These are phyloP conservation scores for Cyclocybe cylindracea DNA, from an alignment of 768 basidiomycete species.

Conservation along the genomic window DNA sequence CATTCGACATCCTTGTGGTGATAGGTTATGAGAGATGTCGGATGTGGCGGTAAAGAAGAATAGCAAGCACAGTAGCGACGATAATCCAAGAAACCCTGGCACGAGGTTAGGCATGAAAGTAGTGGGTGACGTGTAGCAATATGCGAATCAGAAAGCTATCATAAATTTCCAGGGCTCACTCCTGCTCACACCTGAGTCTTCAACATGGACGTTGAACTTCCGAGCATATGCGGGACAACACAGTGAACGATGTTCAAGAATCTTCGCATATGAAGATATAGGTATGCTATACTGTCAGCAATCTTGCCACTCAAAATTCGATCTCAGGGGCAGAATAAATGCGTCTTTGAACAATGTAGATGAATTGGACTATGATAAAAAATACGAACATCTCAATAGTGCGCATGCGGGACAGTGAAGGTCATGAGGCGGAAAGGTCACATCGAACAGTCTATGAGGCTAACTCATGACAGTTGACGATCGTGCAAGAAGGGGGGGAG, in stretches of 20 bases:
- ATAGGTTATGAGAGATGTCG: conserved; percentile 52
- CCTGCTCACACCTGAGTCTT: no score
- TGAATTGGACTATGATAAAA: conserved; percentile 13
- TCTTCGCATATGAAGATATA: conserved; percentile 3
- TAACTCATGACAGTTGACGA: conserved; percentile 6
- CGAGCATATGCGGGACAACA: not conserved
- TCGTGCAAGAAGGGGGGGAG: conserved; percentile 8
- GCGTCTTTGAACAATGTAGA: conserved; percentile 10
- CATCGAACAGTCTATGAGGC: conserved; percentile 2
- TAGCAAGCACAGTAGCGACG: conserved; percentile 32
- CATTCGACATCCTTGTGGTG: conserved; percentile 94
- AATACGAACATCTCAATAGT: conserved; percentile 12
- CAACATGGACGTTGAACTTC: no score
- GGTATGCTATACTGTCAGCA: not conserved
- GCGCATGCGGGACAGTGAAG: conserved; percentile 13
- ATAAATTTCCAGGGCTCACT: no score
- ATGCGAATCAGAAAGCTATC: no score
- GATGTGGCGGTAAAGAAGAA: conserved; percentile 44
- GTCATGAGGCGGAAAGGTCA: not conserved
- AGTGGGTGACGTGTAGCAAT: not conserved
- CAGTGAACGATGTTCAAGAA: not conserved
- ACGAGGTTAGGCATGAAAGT: conserved; percentile 25
- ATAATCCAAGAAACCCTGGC: conserved; percentile 35
- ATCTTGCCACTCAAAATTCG: no score
- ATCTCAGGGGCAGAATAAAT: not conserved